Evolutionary conservation across 2,329 filamentous ascomycete species (phyloP).

Genomic region (Helicocarpus griseus): DNA sequence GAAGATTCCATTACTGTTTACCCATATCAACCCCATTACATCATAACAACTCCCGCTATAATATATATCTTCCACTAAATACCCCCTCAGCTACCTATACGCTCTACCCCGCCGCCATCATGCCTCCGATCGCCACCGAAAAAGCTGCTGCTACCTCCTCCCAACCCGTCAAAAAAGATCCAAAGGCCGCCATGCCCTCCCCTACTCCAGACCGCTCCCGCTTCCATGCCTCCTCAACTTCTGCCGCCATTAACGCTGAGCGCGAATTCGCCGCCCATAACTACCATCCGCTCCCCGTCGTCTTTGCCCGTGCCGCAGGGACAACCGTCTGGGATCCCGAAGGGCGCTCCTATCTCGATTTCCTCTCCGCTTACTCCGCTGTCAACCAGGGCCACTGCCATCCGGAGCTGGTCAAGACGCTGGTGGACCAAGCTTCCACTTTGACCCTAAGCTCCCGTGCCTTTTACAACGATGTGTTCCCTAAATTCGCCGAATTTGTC

Average conservation of each 20-base stretch:
- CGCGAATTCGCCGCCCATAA: conserved; percentile 88
- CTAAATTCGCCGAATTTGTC: conserved; percentile 86
- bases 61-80: too few species aligned
- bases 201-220: conserved; percentile 32
- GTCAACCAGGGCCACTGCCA: conserved; percentile 98
- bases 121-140: conserved; percentile 18
- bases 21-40: background rate
- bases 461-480: conserved; percentile 98
- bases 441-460: conserved; percentile 88
- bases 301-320: conserved; percentile 77
- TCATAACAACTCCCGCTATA: background rate
- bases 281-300: conserved; percentile 93
- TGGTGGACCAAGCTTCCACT: conserved; percentile 79
- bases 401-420: conserved; percentile 83
- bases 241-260: conserved; percentile 70
- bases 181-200: conserved; percentile 33
- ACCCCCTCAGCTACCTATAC: background rate
- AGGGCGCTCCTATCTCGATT: conserved; percentile 90
- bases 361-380: conserved; percentile 93
- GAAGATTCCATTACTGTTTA: too few species aligned
- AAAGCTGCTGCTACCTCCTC: conserved; percentile 15
- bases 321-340: conserved; percentile 95
- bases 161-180: conserved; percentile 8
- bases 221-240: conserved; percentile 69
- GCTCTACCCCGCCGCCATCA: conserved; percentile 5